Evolutionary conservation across 768 basidiomycete genomes (phyloP).

Genomic region (Trametes maxima): DNA sequence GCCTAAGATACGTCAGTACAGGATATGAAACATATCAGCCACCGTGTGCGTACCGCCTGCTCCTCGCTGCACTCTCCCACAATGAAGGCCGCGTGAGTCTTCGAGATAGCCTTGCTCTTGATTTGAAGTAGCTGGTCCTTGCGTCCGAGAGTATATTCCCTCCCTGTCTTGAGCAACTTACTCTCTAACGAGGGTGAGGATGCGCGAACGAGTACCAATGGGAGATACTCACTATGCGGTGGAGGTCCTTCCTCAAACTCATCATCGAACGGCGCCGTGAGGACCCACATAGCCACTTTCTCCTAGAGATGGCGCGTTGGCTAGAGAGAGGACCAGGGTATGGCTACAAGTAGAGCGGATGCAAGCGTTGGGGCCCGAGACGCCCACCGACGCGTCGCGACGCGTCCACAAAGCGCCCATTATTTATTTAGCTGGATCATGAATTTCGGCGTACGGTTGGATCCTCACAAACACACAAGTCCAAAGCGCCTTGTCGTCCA

Average conservation of each 20-base stretch:
- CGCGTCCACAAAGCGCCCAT: background rate
- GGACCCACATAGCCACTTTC: slow-evolving; percentile 23
- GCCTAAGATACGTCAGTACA: slow-evolving; percentile 39
- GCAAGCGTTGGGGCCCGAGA: background rate
- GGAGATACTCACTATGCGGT: slow-evolving; percentile 9
- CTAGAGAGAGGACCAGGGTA: background rate
- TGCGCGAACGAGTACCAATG: background rate
- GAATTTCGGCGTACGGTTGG: too few species aligned
- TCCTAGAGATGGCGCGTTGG: background rate
- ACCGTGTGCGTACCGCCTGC: slow-evolving; percentile 52
- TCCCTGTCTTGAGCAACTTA: slow-evolving; percentile 66
- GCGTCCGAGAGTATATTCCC: slow-evolving; percentile 57
- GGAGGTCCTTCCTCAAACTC: slow-evolving; percentile 14
- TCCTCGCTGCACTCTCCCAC: slow-evolving; percentile 55
- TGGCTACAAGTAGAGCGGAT: background rate
- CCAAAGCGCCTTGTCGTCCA: too few species aligned
- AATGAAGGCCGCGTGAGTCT: slow-evolving; percentile 57
- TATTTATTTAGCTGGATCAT: background rate
- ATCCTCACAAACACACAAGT: too few species aligned
- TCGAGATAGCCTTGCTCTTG: slow-evolving; percentile 65
- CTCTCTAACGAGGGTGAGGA: slow-evolving; percentile 34
- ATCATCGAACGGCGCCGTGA: slow-evolving; percentile 27
- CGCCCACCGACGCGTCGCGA: slow-evolving; percentile 16
- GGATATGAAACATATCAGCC: background rate
- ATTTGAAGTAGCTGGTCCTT: slow-evolving; percentile 54